Evolutionary conservation across 257 asterid species (phyloP).

Genomic region (Rhazya stricta): DNA sequence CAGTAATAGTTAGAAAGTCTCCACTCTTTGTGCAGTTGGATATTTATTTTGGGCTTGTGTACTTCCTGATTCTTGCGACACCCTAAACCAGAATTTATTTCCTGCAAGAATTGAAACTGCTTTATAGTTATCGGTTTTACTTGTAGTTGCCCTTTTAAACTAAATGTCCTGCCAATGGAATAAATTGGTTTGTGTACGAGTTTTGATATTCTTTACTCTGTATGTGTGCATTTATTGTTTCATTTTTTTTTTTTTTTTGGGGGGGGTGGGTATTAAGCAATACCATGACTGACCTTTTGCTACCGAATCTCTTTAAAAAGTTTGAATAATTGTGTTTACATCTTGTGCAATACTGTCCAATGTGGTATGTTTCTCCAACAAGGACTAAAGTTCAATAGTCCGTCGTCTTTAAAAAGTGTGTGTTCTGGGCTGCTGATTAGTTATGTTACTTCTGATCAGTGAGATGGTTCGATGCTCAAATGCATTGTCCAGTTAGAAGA

Average conservation of each 20-base stretch:
- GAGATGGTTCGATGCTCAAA: conserved; percentile 33
- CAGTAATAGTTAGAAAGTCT: not conserved
- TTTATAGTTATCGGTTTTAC: not conserved
- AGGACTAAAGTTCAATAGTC: not conserved
- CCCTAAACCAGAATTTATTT: not conserved
- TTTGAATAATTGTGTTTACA: not conserved
- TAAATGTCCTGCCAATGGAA: not conserved
- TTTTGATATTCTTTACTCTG: not conserved
- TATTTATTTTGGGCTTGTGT: not conserved
- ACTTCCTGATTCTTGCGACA: not conserved
- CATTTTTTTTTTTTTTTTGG: no score
- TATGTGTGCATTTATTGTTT: no score
- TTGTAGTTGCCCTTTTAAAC: not conserved
- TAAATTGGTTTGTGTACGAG: not conserved
- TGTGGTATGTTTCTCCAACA: not conserved
- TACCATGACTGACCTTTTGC: not conserved
- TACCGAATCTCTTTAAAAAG: not conserved
- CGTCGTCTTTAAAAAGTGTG: not conserved
- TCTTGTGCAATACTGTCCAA: not conserved
- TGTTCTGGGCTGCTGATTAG: conserved; percentile 4
- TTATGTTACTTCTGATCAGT: conserved; percentile 35
- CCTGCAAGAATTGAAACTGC: not conserved
- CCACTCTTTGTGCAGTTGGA: not conserved
- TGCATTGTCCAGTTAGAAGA: conserved; percentile 33
- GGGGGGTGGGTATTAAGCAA: no score